A percentile compares a stretch with the other conserved stretches of the same genome.
Conservation (phyloP, 1,284 basidiomycete genomes). For the Omphalotus olearius region DNA sequence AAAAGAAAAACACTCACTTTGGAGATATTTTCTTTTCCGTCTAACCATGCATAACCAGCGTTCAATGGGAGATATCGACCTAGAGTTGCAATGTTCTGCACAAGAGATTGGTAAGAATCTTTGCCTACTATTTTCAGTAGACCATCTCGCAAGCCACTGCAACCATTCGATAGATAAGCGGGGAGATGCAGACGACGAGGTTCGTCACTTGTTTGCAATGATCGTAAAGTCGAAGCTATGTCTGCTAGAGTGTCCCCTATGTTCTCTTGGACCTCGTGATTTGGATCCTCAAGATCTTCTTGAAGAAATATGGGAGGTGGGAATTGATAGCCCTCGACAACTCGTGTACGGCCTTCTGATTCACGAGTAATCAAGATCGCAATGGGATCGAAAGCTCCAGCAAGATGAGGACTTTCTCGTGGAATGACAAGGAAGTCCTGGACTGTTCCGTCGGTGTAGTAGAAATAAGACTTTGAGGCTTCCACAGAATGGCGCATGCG, state of each 20-base stretch:
- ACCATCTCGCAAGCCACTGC: slow-evolving; percentile 36
- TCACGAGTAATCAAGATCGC: slow-evolving; percentile 55
- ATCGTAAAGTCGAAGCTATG: slow-evolving; percentile 38
- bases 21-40: slow-evolving; percentile 38
- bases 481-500: slow-evolving; percentile 63
- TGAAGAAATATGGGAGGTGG: slow-evolving; percentile 47
- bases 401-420: slow-evolving; percentile 67
- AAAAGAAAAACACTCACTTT: slow-evolving; percentile 44
- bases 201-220: slow-evolving; percentile 35
- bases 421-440: slow-evolving; percentile 84
- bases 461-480: slow-evolving; percentile 56
- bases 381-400: slow-evolving; percentile 65
- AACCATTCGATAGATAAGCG: slow-evolving; percentile 34
- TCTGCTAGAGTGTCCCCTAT: slow-evolving; percentile 30
- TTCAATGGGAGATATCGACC: slow-evolving; percentile 31
- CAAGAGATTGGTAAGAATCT: slow-evolving; percentile 37
- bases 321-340: slow-evolving; percentile 49
- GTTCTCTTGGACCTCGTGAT: slow-evolving; percentile 17
- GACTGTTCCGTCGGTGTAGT: slow-evolving; percentile 54
- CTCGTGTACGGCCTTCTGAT: slow-evolving; percentile 33
- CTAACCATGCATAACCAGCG: slow-evolving; percentile 47
- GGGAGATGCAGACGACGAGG: slow-evolving; percentile 38
- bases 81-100: slow-evolving; percentile 10
- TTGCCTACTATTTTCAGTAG: slow-evolving; percentile 40
- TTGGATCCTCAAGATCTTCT: slow-evolving; percentile 4